A percentile compares a stretch with the other conserved stretches of the same genome.
These are phyloP conservation scores for Trypanosomatidae sp. DNA, from an alignment of 208 protist species.

Conservation along the genomic window DNA sequence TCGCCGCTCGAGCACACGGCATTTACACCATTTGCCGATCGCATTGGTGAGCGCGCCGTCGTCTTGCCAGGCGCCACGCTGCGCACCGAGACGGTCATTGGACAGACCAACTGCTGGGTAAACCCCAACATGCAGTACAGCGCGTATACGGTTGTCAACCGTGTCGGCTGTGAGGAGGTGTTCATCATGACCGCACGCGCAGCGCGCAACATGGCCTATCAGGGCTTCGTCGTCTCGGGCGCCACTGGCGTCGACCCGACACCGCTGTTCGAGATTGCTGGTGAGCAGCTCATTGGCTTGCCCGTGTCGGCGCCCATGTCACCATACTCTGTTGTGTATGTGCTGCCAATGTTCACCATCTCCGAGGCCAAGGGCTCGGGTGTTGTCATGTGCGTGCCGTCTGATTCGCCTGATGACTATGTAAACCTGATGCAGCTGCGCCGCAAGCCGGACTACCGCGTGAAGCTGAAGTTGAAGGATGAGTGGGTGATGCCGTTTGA, in stretches of 20 bases:
- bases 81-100: slow-evolving; percentile 98
- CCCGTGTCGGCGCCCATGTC: slow-evolving; percentile 87
- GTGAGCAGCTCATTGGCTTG: slow-evolving; percentile 90
- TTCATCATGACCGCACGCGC: slow-evolving; percentile 93
- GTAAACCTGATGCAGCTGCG: slow-evolving; percentile 94
- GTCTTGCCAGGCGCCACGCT: slow-evolving; percentile 98
- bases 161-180: slow-evolving; percentile 70
- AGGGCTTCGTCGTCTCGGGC: slow-evolving; percentile 87
- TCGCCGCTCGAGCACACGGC: slow-evolving; percentile 55
- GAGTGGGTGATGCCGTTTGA: slow-evolving; percentile 94
- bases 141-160: slow-evolving; percentile 84
- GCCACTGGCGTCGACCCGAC: slow-evolving; percentile 44
- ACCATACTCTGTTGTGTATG: slow-evolving; percentile 89
- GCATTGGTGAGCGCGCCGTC: slow-evolving; percentile 70
- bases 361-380: slow-evolving; percentile 96
- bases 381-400: slow-evolving; percentile 97
- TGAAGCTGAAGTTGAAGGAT: slow-evolving; percentile 90
- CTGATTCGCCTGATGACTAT: slow-evolving; percentile 99
- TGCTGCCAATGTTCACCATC: slow-evolving; percentile 98
- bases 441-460: slow-evolving; percentile 89
- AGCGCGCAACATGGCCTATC: slow-evolving; percentile 94
- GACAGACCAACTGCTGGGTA: slow-evolving; percentile 99
- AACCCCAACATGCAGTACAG: slow-evolving; percentile 94
- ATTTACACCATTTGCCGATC: slow-evolving; percentile 41
- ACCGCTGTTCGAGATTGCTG: slow-evolving; percentile 85